Evolutionary conservation across 805 yeast species (phyloP).

Genomic region (Ogataea ganodermae): DNA sequence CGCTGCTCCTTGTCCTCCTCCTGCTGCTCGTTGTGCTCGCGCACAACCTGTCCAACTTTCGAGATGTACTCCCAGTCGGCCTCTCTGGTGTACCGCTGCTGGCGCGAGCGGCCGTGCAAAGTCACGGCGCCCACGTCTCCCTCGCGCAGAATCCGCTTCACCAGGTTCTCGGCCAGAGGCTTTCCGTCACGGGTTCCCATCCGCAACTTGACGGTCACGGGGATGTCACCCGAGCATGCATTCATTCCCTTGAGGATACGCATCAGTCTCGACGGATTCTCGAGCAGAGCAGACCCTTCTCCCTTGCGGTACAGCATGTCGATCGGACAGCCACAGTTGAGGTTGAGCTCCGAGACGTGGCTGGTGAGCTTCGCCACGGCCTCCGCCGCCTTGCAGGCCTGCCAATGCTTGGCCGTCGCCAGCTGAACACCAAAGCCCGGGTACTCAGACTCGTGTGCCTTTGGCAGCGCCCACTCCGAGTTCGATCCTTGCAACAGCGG

Average conservation of each 20-base stretch:
- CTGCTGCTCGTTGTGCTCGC: constrained; percentile 56
- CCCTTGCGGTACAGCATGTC: constrained; percentile 93
- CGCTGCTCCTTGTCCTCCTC: constrained; percentile 59
- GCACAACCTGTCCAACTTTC: constrained; percentile 68
- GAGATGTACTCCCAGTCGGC: constrained; percentile 93
- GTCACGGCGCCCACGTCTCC: constrained; percentile 89
- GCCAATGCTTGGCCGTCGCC: constrained; percentile 91
- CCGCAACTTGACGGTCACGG: constrained; percentile 88
- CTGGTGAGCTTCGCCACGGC: constrained; percentile 59
- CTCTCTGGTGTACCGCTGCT: constrained; percentile 86
- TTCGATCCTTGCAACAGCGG: constrained; percentile 89
- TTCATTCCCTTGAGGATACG: constrained; percentile 87
- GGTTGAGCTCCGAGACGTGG: constrained; percentile 76
- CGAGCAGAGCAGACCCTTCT: constrained; percentile 92
- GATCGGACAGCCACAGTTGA: constrained; percentile 97
- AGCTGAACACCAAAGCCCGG: constrained; percentile 94
- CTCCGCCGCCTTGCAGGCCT: constrained; percentile 91
- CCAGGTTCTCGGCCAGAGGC: constrained; percentile 83
- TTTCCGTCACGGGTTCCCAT: constrained; percentile 85
- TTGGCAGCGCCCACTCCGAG: constrained; percentile 96
- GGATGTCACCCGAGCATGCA: constrained; percentile 84
- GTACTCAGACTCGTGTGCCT: constrained; percentile 77
- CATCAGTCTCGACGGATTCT: constrained; percentile 78
- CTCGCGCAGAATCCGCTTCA: constrained; percentile 69
- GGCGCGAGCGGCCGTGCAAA: constrained; percentile 93